Percentiles rank a stretch among this genome's conserved stretches.
Evolutionary conservation across 192 early-diverging fungal genomes (phyloP).

Genomic region (Backusella tarrabulga): DNA sequence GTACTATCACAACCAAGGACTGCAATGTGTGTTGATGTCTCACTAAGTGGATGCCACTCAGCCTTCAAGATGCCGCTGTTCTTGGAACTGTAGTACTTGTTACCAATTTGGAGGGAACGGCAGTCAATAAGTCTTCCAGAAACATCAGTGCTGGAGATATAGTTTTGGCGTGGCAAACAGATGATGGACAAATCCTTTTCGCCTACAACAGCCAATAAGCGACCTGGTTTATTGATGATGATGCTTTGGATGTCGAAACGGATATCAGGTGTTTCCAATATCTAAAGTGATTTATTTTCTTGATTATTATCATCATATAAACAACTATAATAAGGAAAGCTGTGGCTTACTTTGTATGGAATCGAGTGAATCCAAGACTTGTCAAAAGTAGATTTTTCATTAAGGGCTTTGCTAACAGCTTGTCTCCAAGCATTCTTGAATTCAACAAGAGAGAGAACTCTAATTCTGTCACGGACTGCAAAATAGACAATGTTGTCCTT

Average conservation of each 20-base stretch:
- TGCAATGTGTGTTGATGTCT: slow-evolving; percentile 63
- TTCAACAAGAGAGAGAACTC: slow-evolving; percentile 58
- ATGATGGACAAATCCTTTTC: slow-evolving; percentile 56
- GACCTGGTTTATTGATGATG: slow-evolving; percentile 53
- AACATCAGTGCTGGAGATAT: slow-evolving; percentile 28
- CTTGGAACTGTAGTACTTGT: slow-evolving; percentile 19
- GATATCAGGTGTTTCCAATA: slow-evolving; percentile 43
- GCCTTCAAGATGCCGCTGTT: slow-evolving; percentile 58
- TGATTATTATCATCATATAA: slow-evolving; percentile 8
- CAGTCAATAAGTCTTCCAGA: slow-evolving; percentile 3
- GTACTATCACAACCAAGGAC: slow-evolving; percentile 65
- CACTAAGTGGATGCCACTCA: slow-evolving; percentile 80
- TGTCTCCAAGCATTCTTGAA: slow-evolving; percentile 61
- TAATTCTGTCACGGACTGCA: slow-evolving; percentile 54
- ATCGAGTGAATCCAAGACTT: slow-evolving; percentile 35
- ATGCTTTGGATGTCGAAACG: slow-evolving; percentile 61
- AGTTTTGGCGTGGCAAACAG: slow-evolving; percentile 48
- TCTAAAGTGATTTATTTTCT: slow-evolving; percentile 23
- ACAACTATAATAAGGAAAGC: not conserved
- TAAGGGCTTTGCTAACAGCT: slow-evolving; percentile 26
- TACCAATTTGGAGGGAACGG: slow-evolving; percentile 29
- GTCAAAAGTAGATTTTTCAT: slow-evolving; percentile 6
- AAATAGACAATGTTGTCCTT: slow-evolving; percentile 62
- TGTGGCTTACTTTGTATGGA: slow-evolving; percentile 19
- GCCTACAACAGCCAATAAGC: slow-evolving; percentile 61